Conservation (phyloP, 2,329 filamentous ascomycete species). For the Phoma herbarum region DNA sequence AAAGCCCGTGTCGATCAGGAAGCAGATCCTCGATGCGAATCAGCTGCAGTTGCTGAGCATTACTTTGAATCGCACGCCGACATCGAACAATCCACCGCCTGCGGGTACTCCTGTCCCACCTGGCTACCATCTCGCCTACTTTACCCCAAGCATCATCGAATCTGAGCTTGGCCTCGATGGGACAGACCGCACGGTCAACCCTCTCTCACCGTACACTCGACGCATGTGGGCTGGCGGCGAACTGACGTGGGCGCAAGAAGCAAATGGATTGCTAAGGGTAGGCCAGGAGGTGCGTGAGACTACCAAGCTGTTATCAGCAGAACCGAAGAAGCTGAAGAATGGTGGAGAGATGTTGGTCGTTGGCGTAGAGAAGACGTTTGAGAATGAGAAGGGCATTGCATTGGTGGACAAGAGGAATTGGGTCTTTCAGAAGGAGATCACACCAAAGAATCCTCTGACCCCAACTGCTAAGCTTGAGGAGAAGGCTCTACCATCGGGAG, state of each 20-base stretch:
- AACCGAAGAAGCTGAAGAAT: slow-evolving; percentile 59
- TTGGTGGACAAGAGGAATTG: slow-evolving; percentile 49
- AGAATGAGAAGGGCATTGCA: slow-evolving; percentile 43
- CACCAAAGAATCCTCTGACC: slow-evolving; percentile 49
- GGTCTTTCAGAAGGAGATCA: slow-evolving; percentile 57
- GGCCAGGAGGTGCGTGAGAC: slow-evolving; percentile 54
- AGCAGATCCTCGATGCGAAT: slow-evolving; percentile 45
- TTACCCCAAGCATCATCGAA: slow-evolving; percentile 74
- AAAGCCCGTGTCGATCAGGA: slow-evolving; percentile 41
- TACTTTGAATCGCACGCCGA: slow-evolving; percentile 38
- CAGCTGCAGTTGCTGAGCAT: slow-evolving; percentile 44
- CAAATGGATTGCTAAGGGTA: slow-evolving; percentile 32
- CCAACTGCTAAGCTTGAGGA: slow-evolving; percentile 28
- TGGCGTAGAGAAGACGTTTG: slow-evolving; percentile 64
- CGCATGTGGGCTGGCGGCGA: slow-evolving; percentile 93
- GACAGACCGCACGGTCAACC: slow-evolving; percentile 81
- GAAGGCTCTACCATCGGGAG: slow-evolving; percentile 31
- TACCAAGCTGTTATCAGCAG: slow-evolving; percentile 56
- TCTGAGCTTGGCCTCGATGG: slow-evolving; percentile 78
- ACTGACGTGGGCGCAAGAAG: slow-evolving; percentile 62
- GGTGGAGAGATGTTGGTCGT: slow-evolving; percentile 67
- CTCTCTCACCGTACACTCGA: slow-evolving; percentile 73
- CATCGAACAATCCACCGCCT: slow-evolving; percentile 31
- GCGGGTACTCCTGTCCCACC: slow-evolving; percentile 61
- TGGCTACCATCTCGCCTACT: slow-evolving; percentile 88